Evolutionary conservation across 176 grass and related monocot genomes (phyloP).

Genomic region (Puya raimondii): DNA sequence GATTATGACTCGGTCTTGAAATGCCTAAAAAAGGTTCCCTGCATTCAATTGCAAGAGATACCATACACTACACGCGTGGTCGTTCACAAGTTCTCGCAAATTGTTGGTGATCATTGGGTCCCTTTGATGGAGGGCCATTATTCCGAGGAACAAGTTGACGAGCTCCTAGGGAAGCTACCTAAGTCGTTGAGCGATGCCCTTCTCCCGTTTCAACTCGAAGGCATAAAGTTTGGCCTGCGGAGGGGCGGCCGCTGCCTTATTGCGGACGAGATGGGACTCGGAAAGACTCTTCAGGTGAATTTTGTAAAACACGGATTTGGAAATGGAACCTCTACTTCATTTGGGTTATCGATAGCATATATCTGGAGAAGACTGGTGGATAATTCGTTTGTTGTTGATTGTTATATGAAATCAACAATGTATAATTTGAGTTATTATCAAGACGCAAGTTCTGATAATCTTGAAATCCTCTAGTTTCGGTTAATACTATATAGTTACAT

Average conservation of each 20-base stretch:
- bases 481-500: not conserved
- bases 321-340: conserved; percentile 12
- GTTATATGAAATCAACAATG: too few species aligned
- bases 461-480: not conserved
- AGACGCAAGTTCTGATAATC: too few species aligned
- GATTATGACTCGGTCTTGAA: conserved; percentile 59
- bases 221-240: conserved; percentile 70
- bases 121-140: conserved; percentile 37
- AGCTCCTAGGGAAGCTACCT: conserved; percentile 58
- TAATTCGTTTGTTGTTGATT: too few species aligned
- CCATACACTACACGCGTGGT: conserved; percentile 47
- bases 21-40: conserved; percentile 60
- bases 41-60: conserved; percentile 51
- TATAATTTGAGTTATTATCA: too few species aligned
- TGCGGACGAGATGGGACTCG: conserved; percentile 97
- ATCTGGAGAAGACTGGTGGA: not conserved
- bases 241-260: conserved; percentile 75
- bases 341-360: too few species aligned
- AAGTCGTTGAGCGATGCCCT: conserved; percentile 41
- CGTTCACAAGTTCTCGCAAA: conserved; percentile 39
- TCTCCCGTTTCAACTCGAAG: conserved; percentile 86
- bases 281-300: conserved; percentile 86
- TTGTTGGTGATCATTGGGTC: conserved; percentile 21
- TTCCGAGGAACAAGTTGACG: conserved; percentile 60
- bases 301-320: conserved; percentile 3